Base-by-base conservation (phyloP, 2,329 filamentous ascomycete genomes). In the Rachicladosporium sp. region DNA sequence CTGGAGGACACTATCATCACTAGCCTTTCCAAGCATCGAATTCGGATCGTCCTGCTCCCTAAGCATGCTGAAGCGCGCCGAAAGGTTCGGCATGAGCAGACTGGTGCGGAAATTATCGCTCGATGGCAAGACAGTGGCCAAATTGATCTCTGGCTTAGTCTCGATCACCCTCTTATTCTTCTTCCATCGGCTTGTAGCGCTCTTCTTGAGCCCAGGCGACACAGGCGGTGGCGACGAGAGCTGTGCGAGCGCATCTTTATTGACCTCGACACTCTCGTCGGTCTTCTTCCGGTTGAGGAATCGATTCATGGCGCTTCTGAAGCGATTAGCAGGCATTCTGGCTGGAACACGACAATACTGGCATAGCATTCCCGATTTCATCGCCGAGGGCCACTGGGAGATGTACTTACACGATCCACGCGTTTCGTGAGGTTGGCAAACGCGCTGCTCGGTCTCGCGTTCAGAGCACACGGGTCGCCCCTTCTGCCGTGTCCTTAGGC, bases 51-150 rank as follows among this genome's bases (percentile, higher is more conserved):
- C 88, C 59, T 95, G 89, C 61, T 95, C 89, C 53, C 86, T 73
- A 23, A 96, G 68, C 89, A 96, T 96, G 50, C 89, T 96, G 60
- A 98, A 98, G 5, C 91, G 79, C 9, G 88, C 86, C 0, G 89
- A 96, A 4, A 98, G 71, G 33, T 88, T 89, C 1, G 86, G 88
- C 89, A 98, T 93, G 46, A 98, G 70, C 43, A 98, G 67, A 68
- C 91, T 96, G 3, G 91, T 98, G 42, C 91, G 78, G 61, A 98
- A 96, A 55, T 96, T 81, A 61, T 96, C 86, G 35, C 68, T 79
- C 0, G 87, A 71, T 1, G 91, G 91, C 2, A 98, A 68, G 1
- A 78, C 88, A 10, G 68, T 68, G 2, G 77, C 60, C 9, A 96
- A 67, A 53, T 96, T 81, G 35, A 95, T 62, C 45, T 84, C 73